phyloP scores from a whole-genome alignment of 352 stramenopile genomes.

The Pythium sp. region DNA sequence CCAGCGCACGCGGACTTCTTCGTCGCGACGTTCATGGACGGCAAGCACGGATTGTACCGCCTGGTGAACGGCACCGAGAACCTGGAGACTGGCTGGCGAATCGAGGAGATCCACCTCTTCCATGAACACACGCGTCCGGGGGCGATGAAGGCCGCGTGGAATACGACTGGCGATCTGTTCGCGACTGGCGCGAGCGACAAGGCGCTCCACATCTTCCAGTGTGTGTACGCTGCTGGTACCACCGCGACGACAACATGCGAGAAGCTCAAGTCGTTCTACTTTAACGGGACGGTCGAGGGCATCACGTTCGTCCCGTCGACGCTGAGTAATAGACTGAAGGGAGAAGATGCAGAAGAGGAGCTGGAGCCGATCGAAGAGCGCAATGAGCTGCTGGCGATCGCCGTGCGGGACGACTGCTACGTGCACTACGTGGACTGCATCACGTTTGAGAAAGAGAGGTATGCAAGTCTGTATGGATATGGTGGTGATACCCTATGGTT shows the following conservation, averaged over 20 bases:
- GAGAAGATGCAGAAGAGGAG: neutral
- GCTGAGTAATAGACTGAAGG: neutral
- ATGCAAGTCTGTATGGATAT: neutral
- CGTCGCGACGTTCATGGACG: constrained; percentile 71
- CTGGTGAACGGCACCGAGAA: constrained; percentile 21
- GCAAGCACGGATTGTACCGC: constrained; percentile 53
- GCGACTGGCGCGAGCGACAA: constrained; percentile 77
- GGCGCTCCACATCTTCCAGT: constrained; percentile 66
- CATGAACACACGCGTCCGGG: constrained; percentile 74
- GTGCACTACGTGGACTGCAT: constrained; percentile 78
- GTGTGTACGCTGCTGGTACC: constrained; percentile 11
- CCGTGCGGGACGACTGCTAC: constrained; percentile 82
- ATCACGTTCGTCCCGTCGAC: constrained; percentile 47
- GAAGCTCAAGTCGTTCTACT: constrained; percentile 84
- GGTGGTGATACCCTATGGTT: neutral
- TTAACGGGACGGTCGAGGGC: constrained; percentile 77
- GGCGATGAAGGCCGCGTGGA: constrained; percentile 68
- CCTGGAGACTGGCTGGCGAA: constrained; percentile 29
- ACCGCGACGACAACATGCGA: constrained; percentile 23
- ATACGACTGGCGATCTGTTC: constrained; percentile 46
- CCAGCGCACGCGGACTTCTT: constrained; percentile 44
- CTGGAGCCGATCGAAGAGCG: neutral
- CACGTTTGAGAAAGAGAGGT: constrained; percentile 82
- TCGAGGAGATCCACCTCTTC: constrained; percentile 46
- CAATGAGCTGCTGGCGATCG: constrained; percentile 55